Evolutionary conservation across 495 filamentous ascomycete species (phyloP).

Genomic region (Aspergillus diversus): DNA sequence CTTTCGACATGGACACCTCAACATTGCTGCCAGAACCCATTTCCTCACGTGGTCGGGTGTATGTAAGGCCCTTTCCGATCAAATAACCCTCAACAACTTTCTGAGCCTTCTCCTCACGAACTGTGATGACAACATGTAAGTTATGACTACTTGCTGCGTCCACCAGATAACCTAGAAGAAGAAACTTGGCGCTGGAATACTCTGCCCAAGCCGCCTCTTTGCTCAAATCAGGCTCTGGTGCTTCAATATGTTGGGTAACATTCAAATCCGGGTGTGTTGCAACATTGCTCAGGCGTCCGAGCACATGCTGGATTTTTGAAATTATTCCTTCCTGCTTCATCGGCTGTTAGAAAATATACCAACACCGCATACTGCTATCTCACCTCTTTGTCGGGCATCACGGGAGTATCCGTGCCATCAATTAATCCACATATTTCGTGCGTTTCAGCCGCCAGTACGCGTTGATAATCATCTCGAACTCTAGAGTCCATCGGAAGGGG

Average conservation of each 20-base stretch:
- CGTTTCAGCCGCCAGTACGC: constrained; percentile 33
- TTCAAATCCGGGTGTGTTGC: constrained; percentile 60
- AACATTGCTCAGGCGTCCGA: constrained; percentile 51
- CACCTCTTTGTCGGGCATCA: constrained; percentile 29
- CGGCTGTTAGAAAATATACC: constrained; percentile 3
- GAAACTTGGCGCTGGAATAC: constrained; percentile 60
- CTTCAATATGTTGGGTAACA: constrained; percentile 42
- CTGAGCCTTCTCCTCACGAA: constrained; percentile 45
- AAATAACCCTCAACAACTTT: constrained; percentile 58
- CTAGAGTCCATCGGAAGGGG: constrained; percentile 51
- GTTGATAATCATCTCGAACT: constrained; percentile 49
- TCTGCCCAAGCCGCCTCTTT: constrained; percentile 59
- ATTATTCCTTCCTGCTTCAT: constrained; percentile 30
- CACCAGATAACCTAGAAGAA: constrained; percentile 57
- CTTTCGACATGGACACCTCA: constrained; percentile 41
- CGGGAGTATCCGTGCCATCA: constrained; percentile 19
- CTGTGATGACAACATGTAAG: constrained; percentile 53
- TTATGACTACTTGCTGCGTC: constrained; percentile 41
- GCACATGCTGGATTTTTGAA: constrained; percentile 40
- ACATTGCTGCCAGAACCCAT: constrained; percentile 36
- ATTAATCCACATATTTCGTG: constrained; percentile 35
- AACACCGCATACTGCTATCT: not conserved
- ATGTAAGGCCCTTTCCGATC: constrained; percentile 48
- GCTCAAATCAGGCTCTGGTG: constrained; percentile 34
- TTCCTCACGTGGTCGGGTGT: constrained; percentile 45